Evolutionary conservation across 805 yeast genomes (phyloP), one percentile per base, ranked within the genome.

Genomic region (Saccharomycopsis babjevae): DNA sequence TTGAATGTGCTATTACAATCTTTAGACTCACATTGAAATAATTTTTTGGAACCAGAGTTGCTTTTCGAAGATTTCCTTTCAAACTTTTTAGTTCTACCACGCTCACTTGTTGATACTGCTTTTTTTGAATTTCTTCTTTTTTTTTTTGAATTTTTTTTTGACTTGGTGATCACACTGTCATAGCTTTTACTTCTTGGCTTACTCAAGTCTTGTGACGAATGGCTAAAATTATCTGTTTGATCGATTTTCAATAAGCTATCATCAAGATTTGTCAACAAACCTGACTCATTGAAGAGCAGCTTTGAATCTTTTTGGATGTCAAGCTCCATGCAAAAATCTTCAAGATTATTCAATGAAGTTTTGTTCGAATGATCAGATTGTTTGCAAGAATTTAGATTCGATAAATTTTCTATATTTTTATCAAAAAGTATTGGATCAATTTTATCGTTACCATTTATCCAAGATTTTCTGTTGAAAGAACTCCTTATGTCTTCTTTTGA

Each of bases 1-100:
- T 80, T 81, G 71, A 86, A 85, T 3, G 68, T 25, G 16, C 6
- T 67, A 65, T 76, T 77, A 1, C 67, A 63, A 63, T 82, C 79
- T 11, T 69, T 67, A 7, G 66, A 64, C 62, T 22, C 52, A 25
- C 79, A 78, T 28, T 67, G 66, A 64, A 72, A 72, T 39, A 74
- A 73, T 63, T 73, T 75, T 16, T 74, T 75, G n/a, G 22, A 38
- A 50, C 62, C 57, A 8, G 25, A 25, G 28, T 22, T 16, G 3
- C 10, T 34, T 7, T 34, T 34, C 38, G 10, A 13, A 3, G 10
- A 13, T 13, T 34, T 34, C 10, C 10, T 10, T 22, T 46, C 32
- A 46, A 8, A 13, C 3, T 11, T 10, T 18, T 18, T 34, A 10
- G 63, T 8, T 18, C 42, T 61, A 10, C 15, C 39, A 25, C 11